A percentile compares a stretch with the other conserved stretches of the same genome.
Conservation (phyloP, 2,329 filamentous ascomycete species). For the Verticillium alfalfae region DNA sequence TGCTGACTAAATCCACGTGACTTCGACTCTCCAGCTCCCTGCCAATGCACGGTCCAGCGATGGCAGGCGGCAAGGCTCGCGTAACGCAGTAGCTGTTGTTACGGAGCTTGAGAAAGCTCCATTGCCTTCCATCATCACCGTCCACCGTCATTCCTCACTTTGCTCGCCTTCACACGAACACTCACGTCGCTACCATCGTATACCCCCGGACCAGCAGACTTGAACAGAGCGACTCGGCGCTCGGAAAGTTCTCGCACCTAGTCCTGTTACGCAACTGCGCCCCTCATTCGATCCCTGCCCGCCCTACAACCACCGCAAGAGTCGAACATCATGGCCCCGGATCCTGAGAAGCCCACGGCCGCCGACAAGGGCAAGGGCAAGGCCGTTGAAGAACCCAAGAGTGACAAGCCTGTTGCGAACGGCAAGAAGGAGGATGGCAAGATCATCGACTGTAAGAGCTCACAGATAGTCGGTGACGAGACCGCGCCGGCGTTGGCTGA, state of each 20-base stretch:
- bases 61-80: constrained; percentile 39
- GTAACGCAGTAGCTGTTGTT: constrained; percentile 32
- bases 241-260: not conserved
- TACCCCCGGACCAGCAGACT: constrained; percentile 3
- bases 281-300: not conserved
- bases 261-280: not conserved
- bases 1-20: not conserved
- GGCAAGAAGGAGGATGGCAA: constrained; percentile 74
- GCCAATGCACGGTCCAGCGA: constrained; percentile 6
- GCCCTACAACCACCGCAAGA: not conserved
- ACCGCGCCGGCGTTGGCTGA: constrained; percentile 10
- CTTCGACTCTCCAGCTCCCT: not conserved
- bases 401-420: constrained; percentile 64
- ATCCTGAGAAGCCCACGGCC: constrained; percentile 78
- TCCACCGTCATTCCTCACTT: constrained; percentile 20
- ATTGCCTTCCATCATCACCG: constrained; percentile 28
- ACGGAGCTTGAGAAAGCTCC: constrained; percentile 30
- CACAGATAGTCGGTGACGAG: not conserved
- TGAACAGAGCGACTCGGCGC: constrained; percentile 3
- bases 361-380: constrained; percentile 97
- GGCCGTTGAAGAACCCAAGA: constrained; percentile 65
- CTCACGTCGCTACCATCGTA: constrained; percentile 1
- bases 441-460: constrained; percentile 30
- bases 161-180: not conserved
- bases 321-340: constrained; percentile 75